Conservation (phyloP, 805 yeast species). For the Saturnispora dispora region DNA sequence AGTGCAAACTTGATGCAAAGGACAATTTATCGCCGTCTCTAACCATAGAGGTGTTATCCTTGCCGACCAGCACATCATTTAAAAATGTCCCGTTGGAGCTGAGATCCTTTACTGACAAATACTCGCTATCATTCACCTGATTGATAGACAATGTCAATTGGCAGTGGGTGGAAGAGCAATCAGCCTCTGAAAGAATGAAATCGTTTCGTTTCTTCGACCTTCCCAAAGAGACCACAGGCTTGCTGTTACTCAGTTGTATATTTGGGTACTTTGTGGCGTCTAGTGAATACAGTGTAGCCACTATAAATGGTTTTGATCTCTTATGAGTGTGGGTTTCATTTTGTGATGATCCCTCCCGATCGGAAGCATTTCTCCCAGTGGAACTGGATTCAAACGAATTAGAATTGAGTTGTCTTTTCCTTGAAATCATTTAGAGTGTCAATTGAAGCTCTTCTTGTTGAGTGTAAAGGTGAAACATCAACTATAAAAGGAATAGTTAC, state of each 20-base stretch:
- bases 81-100: constrained; percentile 62
- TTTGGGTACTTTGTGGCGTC: constrained; percentile 7
- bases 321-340: background rate
- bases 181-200: constrained; percentile 34
- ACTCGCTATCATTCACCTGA: constrained; percentile 28
- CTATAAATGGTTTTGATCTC: background rate
- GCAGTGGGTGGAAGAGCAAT: constrained; percentile 61
- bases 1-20: constrained; percentile 34
- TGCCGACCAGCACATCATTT: constrained; percentile 46
- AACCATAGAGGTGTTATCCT: constrained; percentile 39
- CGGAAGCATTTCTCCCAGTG: background rate
- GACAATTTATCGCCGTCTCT: constrained; percentile 56
- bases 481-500: background rate
- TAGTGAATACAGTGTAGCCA: constrained; percentile 10
- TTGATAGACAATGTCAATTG: constrained; percentile 35
- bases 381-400: background rate
- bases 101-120: constrained; percentile 43
- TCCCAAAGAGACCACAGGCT: constrained; percentile 13
- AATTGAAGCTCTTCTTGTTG: background rate
- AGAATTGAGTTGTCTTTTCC: constrained; percentile 1
- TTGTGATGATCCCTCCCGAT: background rate
- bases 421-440: background rate
- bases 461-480: background rate
- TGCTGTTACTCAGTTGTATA: background rate
- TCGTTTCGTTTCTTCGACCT: constrained; percentile 39